These are phyloP conservation scores for Phytophthora sojae DNA, from an alignment of 352 stramenopile species.

Conservation along the genomic window DNA sequence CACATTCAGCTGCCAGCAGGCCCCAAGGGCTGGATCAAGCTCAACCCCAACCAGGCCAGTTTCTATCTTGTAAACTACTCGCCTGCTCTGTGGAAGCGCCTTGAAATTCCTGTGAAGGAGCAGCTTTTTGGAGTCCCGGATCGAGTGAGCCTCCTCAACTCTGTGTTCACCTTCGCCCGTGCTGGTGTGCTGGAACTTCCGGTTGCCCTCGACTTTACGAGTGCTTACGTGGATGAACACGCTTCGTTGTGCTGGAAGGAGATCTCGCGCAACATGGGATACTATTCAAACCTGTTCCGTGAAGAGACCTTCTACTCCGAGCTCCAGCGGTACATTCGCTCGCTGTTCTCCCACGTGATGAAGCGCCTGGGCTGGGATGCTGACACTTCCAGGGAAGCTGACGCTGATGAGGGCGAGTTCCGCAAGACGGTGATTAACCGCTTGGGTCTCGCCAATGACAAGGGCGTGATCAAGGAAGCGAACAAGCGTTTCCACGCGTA, in stretches of 20 bases:
- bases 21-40: constrained; percentile 91
- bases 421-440: constrained; percentile 65
- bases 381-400: constrained; percentile 24
- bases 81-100: constrained; percentile 82
- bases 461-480: constrained; percentile 59
- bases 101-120: constrained; percentile 68
- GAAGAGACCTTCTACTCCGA: constrained; percentile 63
- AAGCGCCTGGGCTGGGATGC: constrained; percentile 61
- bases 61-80: constrained; percentile 96
- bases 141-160: constrained; percentile 92
- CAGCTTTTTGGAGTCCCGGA: constrained; percentile 80
- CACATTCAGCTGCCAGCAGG: constrained; percentile 65
- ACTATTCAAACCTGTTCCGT: constrained; percentile 62
- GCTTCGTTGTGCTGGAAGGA: constrained; percentile 77
- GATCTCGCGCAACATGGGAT: constrained; percentile 58
- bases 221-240: constrained; percentile 61
- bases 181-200: constrained; percentile 56
- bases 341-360: constrained; percentile 66
- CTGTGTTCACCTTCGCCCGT: constrained; percentile 92
- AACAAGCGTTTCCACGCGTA: constrained; percentile 66
- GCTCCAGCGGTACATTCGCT: constrained; percentile 63
- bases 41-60: constrained; percentile 95
- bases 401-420: constrained; percentile 67
- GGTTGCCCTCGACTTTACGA: constrained; percentile 69
- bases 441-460: constrained; percentile 58